A percentile compares a stretch with the other conserved stretches of the same genome.
These are phyloP conservation scores for Phyllosticta citrichinensis DNA, from an alignment of 2,329 filamentous ascomycete genomes.

Conservation along the genomic window DNA sequence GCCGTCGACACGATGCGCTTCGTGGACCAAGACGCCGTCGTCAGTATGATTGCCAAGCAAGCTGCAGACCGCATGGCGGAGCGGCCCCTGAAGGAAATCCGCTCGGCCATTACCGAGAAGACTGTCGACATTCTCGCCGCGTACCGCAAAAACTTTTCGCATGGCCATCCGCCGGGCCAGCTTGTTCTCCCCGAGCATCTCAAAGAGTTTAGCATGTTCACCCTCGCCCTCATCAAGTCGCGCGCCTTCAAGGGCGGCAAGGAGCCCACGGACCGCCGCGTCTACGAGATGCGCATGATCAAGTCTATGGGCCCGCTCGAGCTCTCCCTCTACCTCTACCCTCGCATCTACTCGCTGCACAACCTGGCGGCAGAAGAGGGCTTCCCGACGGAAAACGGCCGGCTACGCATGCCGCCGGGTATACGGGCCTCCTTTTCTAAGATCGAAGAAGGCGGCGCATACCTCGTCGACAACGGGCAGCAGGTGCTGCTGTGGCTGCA, in stretches of 20 bases:
- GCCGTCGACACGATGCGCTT: slow-evolving; percentile 80
- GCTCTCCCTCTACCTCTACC: slow-evolving; percentile 86
- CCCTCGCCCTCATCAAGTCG: slow-evolving; percentile 79
- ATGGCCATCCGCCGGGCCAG: slow-evolving; percentile 78
- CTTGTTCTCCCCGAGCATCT: slow-evolving; percentile 91
- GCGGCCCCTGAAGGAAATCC: slow-evolving; percentile 72
- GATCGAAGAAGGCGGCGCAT: slow-evolving; percentile 86
- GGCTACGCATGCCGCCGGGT: slow-evolving; percentile 71
- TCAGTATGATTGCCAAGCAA: slow-evolving; percentile 84
- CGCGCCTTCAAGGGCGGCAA: slow-evolving; percentile 86
- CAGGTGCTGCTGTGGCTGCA: slow-evolving; percentile 88
- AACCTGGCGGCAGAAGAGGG: slow-evolving; percentile 80
- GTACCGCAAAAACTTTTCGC: slow-evolving; percentile 87
- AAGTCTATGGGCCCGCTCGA: slow-evolving; percentile 79
- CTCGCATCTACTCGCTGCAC: slow-evolving; percentile 84
- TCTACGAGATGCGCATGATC: slow-evolving; percentile 85
- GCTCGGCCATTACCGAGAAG: slow-evolving; percentile 75
- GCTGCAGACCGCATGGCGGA: slow-evolving; percentile 76
- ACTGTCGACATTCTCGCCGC: slow-evolving; percentile 84
- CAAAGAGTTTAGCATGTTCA: slow-evolving; percentile 95
- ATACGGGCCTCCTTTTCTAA: slow-evolving; percentile 77
- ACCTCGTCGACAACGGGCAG: slow-evolving; percentile 92
- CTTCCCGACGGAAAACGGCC: slow-evolving; percentile 85
- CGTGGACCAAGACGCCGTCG: slow-evolving; percentile 90
- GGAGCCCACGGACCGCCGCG: slow-evolving; percentile 80